A percentile compares a stretch with the other conserved stretches of the same genome.
Evolutionary conservation across 2,329 filamentous ascomycete species (phyloP).

Genomic region (Blastomyces parvus): DNA sequence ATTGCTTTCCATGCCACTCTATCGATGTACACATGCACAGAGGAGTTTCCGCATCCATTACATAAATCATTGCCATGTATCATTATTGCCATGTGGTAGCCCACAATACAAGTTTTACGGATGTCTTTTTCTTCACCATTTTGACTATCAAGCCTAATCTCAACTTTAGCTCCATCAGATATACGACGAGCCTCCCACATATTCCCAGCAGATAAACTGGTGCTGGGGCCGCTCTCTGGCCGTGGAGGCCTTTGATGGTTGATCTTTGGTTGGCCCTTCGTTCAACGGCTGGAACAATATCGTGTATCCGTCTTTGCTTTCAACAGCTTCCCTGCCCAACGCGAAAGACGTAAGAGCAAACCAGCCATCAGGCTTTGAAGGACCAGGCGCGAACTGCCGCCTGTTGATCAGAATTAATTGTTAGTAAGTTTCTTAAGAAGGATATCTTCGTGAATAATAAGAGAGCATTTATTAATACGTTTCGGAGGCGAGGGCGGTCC

Average conservation of each 20-base stretch:
- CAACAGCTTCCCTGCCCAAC: conserved; percentile 29
- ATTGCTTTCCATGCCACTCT: neutral
- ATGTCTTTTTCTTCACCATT: neutral
- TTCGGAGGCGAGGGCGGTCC: neutral
- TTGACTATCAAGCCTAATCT: too few relatives aligned
- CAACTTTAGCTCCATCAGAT: neutral
- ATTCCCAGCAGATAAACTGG: conserved; percentile 33
- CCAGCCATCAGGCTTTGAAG: conserved; percentile 21
- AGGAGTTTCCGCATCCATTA: neutral
- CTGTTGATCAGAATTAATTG: neutral
- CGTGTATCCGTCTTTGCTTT: conserved; percentile 34
- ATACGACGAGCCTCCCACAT: conserved; percentile 23
- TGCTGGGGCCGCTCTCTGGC: conserved; percentile 1
- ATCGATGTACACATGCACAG: neutral
- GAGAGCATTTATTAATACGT: neutral
- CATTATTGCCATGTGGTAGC: neutral
- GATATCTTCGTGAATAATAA: neutral
- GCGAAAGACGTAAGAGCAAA: conserved; percentile 28
- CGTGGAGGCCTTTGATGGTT: neutral
- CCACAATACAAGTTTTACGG: neutral
- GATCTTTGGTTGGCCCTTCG: conserved; percentile 7
- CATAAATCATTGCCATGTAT: neutral
- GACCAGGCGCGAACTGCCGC: conserved; percentile 8
- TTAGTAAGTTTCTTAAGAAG: neutral
- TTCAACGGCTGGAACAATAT: conserved; percentile 18